These are phyloP conservation scores for Zygoascus meyerae DNA, from an alignment of 1,139 yeast species.

Conservation along the genomic window DNA sequence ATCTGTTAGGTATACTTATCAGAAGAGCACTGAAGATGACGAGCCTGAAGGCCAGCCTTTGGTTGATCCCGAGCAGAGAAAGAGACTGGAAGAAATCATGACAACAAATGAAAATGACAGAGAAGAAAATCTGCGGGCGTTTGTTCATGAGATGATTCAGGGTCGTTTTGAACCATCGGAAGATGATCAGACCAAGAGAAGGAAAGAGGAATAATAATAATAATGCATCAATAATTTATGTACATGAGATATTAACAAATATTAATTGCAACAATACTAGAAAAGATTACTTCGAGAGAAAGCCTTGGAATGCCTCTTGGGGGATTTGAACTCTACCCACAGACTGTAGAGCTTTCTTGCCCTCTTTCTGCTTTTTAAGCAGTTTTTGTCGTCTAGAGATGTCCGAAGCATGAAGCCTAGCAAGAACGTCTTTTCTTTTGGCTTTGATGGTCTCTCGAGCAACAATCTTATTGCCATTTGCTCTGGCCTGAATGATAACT, in stretches of 20 bases:
- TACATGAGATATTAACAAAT: not conserved
- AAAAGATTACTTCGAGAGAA: slow-evolving; percentile 24
- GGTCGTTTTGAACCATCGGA: slow-evolving; percentile 9
- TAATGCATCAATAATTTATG: not conserved
- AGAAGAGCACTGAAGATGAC: slow-evolving; percentile 6
- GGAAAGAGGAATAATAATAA: not conserved
- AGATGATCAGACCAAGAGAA: slow-evolving; percentile 2
- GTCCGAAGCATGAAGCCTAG: slow-evolving; percentile 90
- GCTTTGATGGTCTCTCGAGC: slow-evolving; percentile 95
- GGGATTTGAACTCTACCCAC: slow-evolving; percentile 73
- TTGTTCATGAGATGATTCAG: slow-evolving; percentile 52
- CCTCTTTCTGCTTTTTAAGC: slow-evolving; percentile 85
- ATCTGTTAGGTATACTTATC: slow-evolving; percentile 21
- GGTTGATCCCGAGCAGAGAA: slow-evolving; percentile 51
- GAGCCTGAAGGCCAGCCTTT: slow-evolving; percentile 29
- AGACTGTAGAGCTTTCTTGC: slow-evolving; percentile 78
- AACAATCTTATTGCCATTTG: slow-evolving; percentile 63
- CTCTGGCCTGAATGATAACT: slow-evolving; percentile 86
- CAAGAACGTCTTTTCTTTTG: slow-evolving; percentile 86
- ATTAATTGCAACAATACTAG: not conserved
- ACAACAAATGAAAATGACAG: slow-evolving; percentile 75
- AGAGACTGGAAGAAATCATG: slow-evolving; percentile 62
- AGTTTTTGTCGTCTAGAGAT: slow-evolving; percentile 84
- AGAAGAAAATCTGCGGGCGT: slow-evolving; percentile 67
- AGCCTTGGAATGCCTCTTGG: slow-evolving; percentile 62